Percentiles rank a stretch among this genome's conserved stretches.
phyloP scores from a whole-genome alignment of 495 filamentous ascomycete species.

The Xylaria curta region DNA sequence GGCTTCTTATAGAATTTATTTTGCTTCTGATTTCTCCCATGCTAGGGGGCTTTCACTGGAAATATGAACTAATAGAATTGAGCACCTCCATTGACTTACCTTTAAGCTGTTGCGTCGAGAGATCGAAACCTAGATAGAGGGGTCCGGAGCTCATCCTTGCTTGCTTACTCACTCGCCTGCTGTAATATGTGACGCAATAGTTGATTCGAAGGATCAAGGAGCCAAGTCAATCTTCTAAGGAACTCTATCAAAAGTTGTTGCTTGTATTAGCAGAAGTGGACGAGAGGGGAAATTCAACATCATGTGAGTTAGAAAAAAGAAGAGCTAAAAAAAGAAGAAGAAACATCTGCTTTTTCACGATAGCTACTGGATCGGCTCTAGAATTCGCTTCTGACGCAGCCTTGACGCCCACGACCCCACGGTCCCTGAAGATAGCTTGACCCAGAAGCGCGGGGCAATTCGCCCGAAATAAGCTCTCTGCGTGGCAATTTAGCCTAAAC shows the following conservation, averaged over 20 bases:
- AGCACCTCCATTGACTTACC: slow-evolving; percentile 50
- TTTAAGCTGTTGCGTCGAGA: slow-evolving; percentile 96
- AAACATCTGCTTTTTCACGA: slow-evolving; percentile 3
- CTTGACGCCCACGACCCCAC: slow-evolving; percentile 17
- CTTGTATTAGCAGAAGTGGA: neutral
- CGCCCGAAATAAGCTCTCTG: slow-evolving; percentile 5
- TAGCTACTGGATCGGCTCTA: neutral
- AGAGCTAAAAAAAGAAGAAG: neutral
- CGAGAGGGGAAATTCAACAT: neutral
- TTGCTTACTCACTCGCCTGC: slow-evolving; percentile 8
- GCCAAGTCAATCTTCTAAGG: neutral
- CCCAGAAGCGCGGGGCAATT: slow-evolving; percentile 23
- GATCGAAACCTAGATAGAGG: slow-evolving; percentile 91
- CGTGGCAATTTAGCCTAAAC: slow-evolving; percentile 25
- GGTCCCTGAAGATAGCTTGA: slow-evolving; percentile 5
- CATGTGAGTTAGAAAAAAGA: neutral
- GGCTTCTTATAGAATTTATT: neutral
- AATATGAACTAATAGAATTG: neutral
- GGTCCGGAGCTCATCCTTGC: slow-evolving; percentile 58
- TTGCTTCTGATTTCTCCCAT: neutral
- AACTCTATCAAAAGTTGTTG: neutral
- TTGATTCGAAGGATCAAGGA: neutral
- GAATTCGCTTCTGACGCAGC: neutral
- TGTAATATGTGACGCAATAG: slow-evolving; percentile 1
- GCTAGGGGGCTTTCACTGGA: neutral